phyloP scores from a whole-genome alignment of 192 early-diverging fungal genomes.

The Umbelopsis isabellina region DNA sequence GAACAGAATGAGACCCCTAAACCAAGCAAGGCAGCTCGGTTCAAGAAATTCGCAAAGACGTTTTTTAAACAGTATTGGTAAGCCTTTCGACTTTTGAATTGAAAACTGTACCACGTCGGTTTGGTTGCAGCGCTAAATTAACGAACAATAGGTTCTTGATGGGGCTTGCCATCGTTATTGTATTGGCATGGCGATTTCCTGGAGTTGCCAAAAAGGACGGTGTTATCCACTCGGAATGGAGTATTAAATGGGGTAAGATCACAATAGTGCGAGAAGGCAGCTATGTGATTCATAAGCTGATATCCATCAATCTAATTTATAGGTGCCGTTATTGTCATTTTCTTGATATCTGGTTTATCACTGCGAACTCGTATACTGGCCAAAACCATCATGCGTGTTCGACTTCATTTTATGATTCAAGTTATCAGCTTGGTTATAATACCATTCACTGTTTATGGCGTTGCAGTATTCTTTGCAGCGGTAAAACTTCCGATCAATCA shows the following conservation, averaged over 20 bases:
- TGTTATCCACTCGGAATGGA: constrained; percentile 58
- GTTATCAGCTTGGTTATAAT: constrained; percentile 60
- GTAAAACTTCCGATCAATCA: constrained; percentile 50
- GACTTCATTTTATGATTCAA: constrained; percentile 66
- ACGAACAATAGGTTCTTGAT: constrained; percentile 52
- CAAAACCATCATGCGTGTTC: constrained; percentile 40
- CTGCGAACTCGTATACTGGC: constrained; percentile 36
- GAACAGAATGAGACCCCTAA: not conserved
- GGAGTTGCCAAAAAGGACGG: constrained; percentile 57
- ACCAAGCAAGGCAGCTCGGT: not conserved
- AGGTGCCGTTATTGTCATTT: constrained; percentile 47
- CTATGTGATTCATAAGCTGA: not conserved
- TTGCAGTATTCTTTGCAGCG: constrained; percentile 55
- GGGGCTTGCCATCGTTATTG: constrained; percentile 65
- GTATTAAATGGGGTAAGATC: constrained; percentile 62
- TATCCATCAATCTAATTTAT: not conserved
- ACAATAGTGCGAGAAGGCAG: too few relatives aligned
- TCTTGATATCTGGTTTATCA: constrained; percentile 44
- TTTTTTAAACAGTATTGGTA: constrained; percentile 12
- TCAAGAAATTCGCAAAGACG: not conserved
- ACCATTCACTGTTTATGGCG: constrained; percentile 62
- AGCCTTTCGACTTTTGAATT: not conserved
- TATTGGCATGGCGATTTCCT: constrained; percentile 65
- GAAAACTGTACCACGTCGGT: too few relatives aligned
- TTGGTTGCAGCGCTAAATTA: not conserved